These are phyloP conservation scores for Ceratocystis ficicola DNA, from an alignment of 2,329 filamentous ascomycete genomes.

Conservation along the genomic window DNA sequence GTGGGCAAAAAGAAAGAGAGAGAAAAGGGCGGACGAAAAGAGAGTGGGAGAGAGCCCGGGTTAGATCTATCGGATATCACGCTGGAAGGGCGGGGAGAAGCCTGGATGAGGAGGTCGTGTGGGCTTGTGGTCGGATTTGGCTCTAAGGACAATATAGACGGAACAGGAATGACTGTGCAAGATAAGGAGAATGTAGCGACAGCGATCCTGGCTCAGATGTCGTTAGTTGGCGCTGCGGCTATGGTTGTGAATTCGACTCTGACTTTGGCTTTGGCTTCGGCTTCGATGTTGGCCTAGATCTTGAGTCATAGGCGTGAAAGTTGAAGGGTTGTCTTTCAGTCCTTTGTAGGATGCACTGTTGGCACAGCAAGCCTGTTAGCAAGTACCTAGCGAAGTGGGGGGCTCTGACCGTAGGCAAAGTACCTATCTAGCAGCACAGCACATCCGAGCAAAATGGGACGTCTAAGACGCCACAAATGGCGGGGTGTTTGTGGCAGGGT, in stretches of 20 bases:
- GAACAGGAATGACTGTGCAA: background rate
- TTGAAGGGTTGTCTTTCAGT: slow-evolving; percentile 11
- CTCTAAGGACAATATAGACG: background rate
- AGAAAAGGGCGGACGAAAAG: background rate
- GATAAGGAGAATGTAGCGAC: background rate
- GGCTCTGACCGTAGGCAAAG: background rate
- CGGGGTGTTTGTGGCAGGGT: slow-evolving; percentile 21
- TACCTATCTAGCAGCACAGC: slow-evolving; percentile 13
- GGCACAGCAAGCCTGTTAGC: background rate
- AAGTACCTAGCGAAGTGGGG: background rate
- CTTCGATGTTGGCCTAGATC: background rate
- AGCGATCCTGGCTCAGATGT: slow-evolving; percentile 11
- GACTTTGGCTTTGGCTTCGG: slow-evolving; percentile 1
- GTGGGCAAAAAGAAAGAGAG: slow-evolving; percentile 25
- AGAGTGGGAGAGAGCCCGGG: background rate
- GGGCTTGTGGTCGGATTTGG: background rate
- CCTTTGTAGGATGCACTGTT: background rate
- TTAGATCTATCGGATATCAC: background rate
- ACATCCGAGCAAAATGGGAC: background rate
- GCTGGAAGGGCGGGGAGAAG: background rate
- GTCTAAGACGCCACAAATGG: slow-evolving; percentile 19
- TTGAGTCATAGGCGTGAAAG: slow-evolving; percentile 19
- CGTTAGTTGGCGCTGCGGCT: background rate
- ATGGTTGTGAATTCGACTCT: background rate
- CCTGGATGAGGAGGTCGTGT: background rate